A percentile compares a stretch with the other conserved stretches of the same genome.
phyloP scores from a whole-genome alignment of 2,329 filamentous ascomycete species.

The Sporothrix globosa region DNA sequence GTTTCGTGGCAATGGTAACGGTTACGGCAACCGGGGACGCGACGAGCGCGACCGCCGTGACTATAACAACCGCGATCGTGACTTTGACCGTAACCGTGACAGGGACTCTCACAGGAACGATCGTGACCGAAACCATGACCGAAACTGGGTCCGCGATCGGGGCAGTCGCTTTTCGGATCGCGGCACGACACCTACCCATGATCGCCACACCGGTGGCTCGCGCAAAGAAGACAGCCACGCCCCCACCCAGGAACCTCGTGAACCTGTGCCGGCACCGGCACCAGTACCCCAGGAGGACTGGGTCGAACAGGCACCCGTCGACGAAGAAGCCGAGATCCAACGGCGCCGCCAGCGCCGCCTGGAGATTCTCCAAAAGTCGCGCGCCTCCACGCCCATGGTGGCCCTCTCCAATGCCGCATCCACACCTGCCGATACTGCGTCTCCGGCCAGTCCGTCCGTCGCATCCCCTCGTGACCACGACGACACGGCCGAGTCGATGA shows the following conservation, averaged over 20 bases:
- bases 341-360: slow-evolving; percentile 82
- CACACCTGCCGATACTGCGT: slow-evolving; percentile 47
- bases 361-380: slow-evolving; percentile 82
- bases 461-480: slow-evolving; percentile 46
- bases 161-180: background rate
- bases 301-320: slow-evolving; percentile 63
- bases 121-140: slow-evolving; percentile 41
- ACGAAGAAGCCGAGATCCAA: slow-evolving; percentile 83
- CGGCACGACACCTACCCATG: background rate
- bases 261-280: slow-evolving; percentile 30
- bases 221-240: background rate
- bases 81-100: slow-evolving; percentile 40
- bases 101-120: slow-evolving; percentile 41
- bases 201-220: background rate
- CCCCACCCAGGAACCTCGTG: background rate
- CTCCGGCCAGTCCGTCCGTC: slow-evolving; percentile 48
- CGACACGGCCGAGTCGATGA: slow-evolving; percentile 59
- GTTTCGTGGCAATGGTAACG: slow-evolving; percentile 43
- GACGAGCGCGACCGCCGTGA: slow-evolving; percentile 41
- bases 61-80: slow-evolving; percentile 38
- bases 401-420: slow-evolving; percentile 72
- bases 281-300: slow-evolving; percentile 47
- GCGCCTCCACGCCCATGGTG: slow-evolving; percentile 71
- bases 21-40: slow-evolving; percentile 42
- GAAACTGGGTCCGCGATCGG: slow-evolving; percentile 3